A percentile compares a stretch with the other conserved stretches of the same genome.
Conservation (phyloP, 495 filamentous ascomycete species). For the Penicillium canescens region DNA sequence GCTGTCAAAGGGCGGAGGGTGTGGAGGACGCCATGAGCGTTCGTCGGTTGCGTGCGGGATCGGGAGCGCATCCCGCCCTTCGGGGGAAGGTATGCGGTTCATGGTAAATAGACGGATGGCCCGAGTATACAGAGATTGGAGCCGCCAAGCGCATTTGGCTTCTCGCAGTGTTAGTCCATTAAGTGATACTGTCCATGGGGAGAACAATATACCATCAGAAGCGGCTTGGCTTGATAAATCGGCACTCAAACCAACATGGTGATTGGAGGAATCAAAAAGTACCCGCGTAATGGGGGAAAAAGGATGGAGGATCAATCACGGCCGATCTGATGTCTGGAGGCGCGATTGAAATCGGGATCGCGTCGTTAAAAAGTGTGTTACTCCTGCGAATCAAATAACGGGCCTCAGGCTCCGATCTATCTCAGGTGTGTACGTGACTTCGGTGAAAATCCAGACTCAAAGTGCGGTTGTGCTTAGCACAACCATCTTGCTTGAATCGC, state of each 20-base stretch:
- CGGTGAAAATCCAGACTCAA: neutral
- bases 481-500: no score
- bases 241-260: constrained; percentile 1
- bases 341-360: constrained; percentile 1
- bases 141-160: neutral
- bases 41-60: constrained; percentile 32
- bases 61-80: constrained; percentile 27
- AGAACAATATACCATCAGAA: no score
- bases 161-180: neutral
- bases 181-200: neutral
- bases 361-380: neutral
- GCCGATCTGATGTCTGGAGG: neutral
- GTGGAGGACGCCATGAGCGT: constrained; percentile 34
- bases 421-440: neutral
- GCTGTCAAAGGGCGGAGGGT: constrained; percentile 33
- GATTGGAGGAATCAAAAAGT: neutral
- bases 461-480: neutral
- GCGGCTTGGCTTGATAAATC: neutral
- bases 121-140: no score
- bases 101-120: constrained; percentile 11
- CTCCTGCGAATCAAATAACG: constrained; percentile 2
- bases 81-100: constrained; percentile 37
- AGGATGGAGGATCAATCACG: neutral
- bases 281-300: neutral
- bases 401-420: neutral